Conservation (phyloP, 352 stramenopile genomes). For the Phytophthora parvispora region DNA sequence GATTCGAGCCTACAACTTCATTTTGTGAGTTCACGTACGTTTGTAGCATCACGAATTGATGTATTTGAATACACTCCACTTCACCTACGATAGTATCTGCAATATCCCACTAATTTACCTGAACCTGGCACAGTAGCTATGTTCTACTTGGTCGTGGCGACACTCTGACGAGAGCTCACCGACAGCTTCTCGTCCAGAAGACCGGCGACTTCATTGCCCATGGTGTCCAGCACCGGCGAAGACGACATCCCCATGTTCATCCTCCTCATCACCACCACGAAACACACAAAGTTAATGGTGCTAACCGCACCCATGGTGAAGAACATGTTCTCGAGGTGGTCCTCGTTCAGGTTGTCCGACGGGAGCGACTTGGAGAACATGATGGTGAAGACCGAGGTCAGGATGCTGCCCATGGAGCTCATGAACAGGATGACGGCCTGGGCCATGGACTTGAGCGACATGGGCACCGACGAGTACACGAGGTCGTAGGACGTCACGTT, state of each 20-base stretch:
- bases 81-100: slow-evolving; percentile 12
- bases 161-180: slow-evolving; percentile 16
- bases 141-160: slow-evolving; percentile 17
- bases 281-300: slow-evolving; percentile 54
- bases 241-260: slow-evolving; percentile 70
- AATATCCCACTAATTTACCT: no score
- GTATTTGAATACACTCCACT: slow-evolving; percentile 27
- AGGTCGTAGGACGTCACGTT: slow-evolving; percentile 67
- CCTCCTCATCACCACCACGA: slow-evolving; percentile 53
- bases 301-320: slow-evolving; percentile 56
- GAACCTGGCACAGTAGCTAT: no score
- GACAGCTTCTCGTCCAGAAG: slow-evolving; percentile 23
- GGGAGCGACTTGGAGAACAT: slow-evolving; percentile 60
- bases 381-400: slow-evolving; percentile 69
- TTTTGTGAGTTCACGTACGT: slow-evolving; percentile 21
- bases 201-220: slow-evolving; percentile 12
- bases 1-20: slow-evolving; percentile 2
- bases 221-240: slow-evolving; percentile 7
- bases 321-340: slow-evolving; percentile 75
- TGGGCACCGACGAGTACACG: slow-evolving; percentile 59
- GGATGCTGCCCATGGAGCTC: slow-evolving; percentile 57
- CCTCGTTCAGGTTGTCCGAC: slow-evolving; percentile 61
- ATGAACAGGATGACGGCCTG: slow-evolving; percentile 65
- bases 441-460: slow-evolving; percentile 55
- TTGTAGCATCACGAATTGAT: slow-evolving; percentile 18